phyloP scores from a whole-genome alignment of 805 yeast genomes.

The Candida sonorensis region DNA sequence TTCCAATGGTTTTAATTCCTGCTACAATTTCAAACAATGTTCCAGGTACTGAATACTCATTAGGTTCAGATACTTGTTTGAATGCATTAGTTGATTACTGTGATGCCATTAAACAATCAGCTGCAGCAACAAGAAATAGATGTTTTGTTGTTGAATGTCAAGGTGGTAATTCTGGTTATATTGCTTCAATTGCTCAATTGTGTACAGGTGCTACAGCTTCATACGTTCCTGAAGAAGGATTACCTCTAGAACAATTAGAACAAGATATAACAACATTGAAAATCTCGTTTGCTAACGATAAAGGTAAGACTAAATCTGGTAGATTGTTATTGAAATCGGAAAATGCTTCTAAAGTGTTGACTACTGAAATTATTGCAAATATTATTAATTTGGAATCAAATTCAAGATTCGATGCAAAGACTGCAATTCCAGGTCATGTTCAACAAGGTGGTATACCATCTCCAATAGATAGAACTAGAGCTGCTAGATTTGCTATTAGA shows the following conservation, averaged over 20 bases:
- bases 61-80: conserved; percentile 72
- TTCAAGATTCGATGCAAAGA: conserved; percentile 66
- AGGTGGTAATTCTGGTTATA: conserved; percentile 80
- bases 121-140: conserved; percentile 71
- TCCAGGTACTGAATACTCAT: conserved; percentile 75
- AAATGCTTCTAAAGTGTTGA: conserved; percentile 59
- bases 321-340: conserved; percentile 62
- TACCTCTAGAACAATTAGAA: conserved; percentile 52
- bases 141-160: conserved; percentile 78
- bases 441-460: conserved; percentile 81
- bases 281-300: conserved; percentile 50
- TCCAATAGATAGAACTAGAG: conserved; percentile 70
- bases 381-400: conserved; percentile 57
- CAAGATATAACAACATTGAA: conserved; percentile 58
- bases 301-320: conserved; percentile 64
- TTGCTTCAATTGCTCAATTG: conserved; percentile 63
- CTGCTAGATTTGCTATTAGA: conserved; percentile 62
- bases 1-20: conserved; percentile 73
- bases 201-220: conserved; percentile 70
- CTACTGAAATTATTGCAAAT: conserved; percentile 64
- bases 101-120: conserved; percentile 74
- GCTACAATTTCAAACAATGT: conserved; percentile 78
- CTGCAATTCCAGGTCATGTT: conserved; percentile 82
- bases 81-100: conserved; percentile 66
- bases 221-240: conserved; percentile 70